phyloP scores from a whole-genome alignment of 2,329 filamentous ascomycete species.

The Curvularia eragrostidis region DNA sequence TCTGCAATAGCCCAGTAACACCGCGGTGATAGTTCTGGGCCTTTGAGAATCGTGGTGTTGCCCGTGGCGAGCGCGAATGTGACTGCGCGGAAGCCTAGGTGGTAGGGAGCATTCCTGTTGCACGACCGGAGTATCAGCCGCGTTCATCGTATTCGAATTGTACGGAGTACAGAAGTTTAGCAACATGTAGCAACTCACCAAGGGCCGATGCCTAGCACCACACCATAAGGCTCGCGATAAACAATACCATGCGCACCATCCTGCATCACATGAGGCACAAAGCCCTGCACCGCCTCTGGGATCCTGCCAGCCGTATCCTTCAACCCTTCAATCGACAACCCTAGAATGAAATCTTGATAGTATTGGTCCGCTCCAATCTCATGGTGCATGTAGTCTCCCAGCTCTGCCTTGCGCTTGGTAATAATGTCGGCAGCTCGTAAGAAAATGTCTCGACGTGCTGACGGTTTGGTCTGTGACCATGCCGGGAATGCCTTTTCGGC shows the following conservation, averaged over 20 bases:
- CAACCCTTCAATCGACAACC: background rate
- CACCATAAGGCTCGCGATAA: slow-evolving; percentile 15
- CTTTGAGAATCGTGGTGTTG: slow-evolving; percentile 39
- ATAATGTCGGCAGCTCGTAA: slow-evolving; percentile 1
- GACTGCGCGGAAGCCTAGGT: slow-evolving; percentile 26
- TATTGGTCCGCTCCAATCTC: slow-evolving; percentile 1
- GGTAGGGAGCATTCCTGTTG: slow-evolving; percentile 10
- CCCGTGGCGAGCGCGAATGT: slow-evolving; percentile 53
- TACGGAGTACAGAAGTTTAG: background rate
- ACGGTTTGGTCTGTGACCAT: slow-evolving; percentile 1
- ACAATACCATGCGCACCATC: slow-evolving; percentile 10
- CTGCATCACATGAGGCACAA: slow-evolving; percentile 1
- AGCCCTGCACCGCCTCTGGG: slow-evolving; percentile 1
- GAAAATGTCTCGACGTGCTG: background rate
- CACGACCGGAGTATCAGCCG: background rate
- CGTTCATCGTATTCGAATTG: background rate
- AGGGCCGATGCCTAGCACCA: slow-evolving; percentile 13
- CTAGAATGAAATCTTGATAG: slow-evolving; percentile 1
- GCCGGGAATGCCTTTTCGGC: slow-evolving; percentile 1
- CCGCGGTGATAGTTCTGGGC: slow-evolving; percentile 13
- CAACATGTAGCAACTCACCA: slow-evolving; percentile 5
- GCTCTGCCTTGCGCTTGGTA: background rate
- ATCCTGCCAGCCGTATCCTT: background rate
- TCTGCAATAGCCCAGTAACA: slow-evolving; percentile 7
- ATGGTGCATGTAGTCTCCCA: slow-evolving; percentile 3